Evolutionary conservation across 2,329 filamentous ascomycete genomes (phyloP).

Genomic region (Aspergillus floridensis): DNA sequence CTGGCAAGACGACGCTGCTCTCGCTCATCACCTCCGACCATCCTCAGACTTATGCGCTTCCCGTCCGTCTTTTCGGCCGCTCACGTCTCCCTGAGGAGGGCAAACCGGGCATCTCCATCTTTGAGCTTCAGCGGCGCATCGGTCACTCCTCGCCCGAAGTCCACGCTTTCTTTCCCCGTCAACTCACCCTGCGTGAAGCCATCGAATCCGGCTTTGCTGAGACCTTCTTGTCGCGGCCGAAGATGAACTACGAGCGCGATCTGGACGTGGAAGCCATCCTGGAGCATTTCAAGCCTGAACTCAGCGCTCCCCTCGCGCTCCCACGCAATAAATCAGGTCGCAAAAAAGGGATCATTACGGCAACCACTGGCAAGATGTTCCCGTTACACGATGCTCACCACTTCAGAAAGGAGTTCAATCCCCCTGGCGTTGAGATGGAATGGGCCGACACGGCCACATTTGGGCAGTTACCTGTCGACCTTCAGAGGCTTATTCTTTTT

Average conservation of each 20-base stretch:
- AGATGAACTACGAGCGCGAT: conserved; percentile 57
- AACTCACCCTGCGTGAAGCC: conserved; percentile 68
- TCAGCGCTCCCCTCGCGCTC: conserved; percentile 36
- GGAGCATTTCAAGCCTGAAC: conserved; percentile 72
- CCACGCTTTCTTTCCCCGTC: conserved; percentile 84
- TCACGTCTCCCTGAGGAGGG: conserved; percentile 74
- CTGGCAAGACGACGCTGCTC: conserved; percentile 91
- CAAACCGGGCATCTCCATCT: conserved; percentile 75
- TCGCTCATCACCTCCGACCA: conserved; percentile 94
- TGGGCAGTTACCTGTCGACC: conserved; percentile 52
- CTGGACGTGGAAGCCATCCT: conserved; percentile 67
- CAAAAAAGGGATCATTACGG: too few relatives aligned
- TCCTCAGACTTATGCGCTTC: conserved; percentile 86
- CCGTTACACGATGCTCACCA: conserved; percentile 19
- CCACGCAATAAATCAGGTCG: too few relatives aligned
- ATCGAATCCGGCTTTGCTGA: conserved; percentile 88
- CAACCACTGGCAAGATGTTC: too few relatives aligned
- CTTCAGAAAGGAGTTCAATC: conserved; percentile 10
- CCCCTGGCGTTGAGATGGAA: conserved; percentile 35
- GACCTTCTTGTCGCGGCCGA: conserved; percentile 72
- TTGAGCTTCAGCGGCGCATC: conserved; percentile 85
- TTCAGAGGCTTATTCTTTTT: conserved; percentile 80
- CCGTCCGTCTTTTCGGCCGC: conserved; percentile 80
- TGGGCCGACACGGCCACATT: conserved; percentile 80
- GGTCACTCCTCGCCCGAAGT: conserved; percentile 94